These are phyloP conservation scores for Colletotrichum sp. DNA, from an alignment of 2,329 filamentous ascomycete species.

Conservation along the genomic window DNA sequence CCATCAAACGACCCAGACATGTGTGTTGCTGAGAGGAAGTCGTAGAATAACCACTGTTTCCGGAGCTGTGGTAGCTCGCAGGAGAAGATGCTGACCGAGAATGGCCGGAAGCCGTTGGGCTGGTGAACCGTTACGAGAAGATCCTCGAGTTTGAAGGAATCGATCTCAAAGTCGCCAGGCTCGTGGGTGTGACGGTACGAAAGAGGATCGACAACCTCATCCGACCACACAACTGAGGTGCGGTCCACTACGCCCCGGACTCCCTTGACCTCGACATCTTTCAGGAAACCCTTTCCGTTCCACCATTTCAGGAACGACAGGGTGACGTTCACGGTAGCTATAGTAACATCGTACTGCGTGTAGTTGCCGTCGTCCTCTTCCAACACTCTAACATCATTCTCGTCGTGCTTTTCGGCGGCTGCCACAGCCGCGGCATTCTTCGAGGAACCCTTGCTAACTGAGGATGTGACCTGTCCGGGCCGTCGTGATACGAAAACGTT, in stretches of 20 bases:
- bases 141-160: constrained; percentile 96
- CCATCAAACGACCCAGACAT: constrained; percentile 97
- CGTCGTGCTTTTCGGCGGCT: constrained; percentile 69
- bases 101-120: constrained; percentile 89
- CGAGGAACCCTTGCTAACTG: constrained; percentile 92
- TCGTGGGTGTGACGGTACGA: constrained; percentile 87
- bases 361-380: constrained; percentile 92
- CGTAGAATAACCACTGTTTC: constrained; percentile 98
- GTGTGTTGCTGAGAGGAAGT: constrained; percentile 92
- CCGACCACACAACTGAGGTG: constrained; percentile 77
- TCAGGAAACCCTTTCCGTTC: constrained; percentile 90
- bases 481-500: constrained; percentile 95
- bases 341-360: constrained; percentile 94
- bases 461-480: constrained; percentile 80
- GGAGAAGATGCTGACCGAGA: constrained; percentile 92
- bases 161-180: constrained; percentile 95
- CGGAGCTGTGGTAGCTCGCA: constrained; percentile 91
- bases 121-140: constrained; percentile 91
- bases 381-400: constrained; percentile 46
- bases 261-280: constrained; percentile 92
- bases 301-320: constrained; percentile 99
- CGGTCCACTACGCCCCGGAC: constrained; percentile 92
- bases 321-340: constrained; percentile 95
- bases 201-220: constrained; percentile 76
- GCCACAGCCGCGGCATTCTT: constrained; percentile 83